A percentile compares a stretch with the other conserved stretches of the same genome.
These are phyloP conservation scores for Onygenales sp. DNA, from an alignment of 2,329 filamentous ascomycete species.

Conservation along the genomic window DNA sequence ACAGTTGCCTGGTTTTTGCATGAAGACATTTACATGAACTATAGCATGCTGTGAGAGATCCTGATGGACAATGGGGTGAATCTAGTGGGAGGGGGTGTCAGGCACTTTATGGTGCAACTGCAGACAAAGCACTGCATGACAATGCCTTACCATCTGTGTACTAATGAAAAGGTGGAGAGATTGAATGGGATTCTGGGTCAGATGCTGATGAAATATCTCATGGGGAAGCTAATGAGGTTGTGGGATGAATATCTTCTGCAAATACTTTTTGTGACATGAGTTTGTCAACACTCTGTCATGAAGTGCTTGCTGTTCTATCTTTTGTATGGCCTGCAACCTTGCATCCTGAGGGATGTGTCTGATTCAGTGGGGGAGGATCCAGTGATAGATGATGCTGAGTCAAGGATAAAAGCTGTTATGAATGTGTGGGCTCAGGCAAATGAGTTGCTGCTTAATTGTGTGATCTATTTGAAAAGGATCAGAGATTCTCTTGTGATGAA, in stretches of 20 bases:
- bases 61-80: background rate
- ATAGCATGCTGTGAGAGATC: background rate
- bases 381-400: background rate
- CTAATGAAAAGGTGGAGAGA: background rate
- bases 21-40: background rate
- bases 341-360: background rate
- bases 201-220: background rate
- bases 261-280: background rate
- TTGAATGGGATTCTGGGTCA: background rate
- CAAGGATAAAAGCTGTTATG: no score
- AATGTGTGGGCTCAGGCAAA: no score
- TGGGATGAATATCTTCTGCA: background rate
- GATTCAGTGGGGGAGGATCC: background rate
- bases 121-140: no score
- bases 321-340: background rate
- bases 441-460: no score
- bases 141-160: background rate
- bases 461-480: no score
- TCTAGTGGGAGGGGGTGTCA: background rate
- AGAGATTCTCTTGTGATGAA: no score
- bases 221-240: background rate
- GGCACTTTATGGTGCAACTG: background rate
- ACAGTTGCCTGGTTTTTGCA: background rate
- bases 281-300: background rate
- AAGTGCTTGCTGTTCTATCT: no score